Conservation (phyloP, 1,139 yeast genomes). For the Geotrichum cucujoidarum region DNA sequence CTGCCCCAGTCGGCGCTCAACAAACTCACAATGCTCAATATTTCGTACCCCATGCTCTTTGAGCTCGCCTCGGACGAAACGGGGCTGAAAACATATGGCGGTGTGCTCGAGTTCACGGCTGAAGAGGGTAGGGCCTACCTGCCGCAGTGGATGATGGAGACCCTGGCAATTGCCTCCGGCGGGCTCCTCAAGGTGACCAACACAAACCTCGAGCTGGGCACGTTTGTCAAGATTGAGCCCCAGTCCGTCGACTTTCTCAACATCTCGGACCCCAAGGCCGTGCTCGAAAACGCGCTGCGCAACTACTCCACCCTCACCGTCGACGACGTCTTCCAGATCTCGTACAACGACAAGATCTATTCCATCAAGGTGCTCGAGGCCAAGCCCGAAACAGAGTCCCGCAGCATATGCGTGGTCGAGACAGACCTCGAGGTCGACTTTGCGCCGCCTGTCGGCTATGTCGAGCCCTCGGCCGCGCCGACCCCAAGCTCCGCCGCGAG, state of each 20-base stretch:
- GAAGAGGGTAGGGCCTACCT: conserved; percentile 94
- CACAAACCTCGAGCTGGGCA: conserved; percentile 79
- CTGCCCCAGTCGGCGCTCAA: conserved; percentile 90
- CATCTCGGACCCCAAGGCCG: conserved; percentile 94
- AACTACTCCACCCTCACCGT: conserved; percentile 85
- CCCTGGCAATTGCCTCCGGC: conserved; percentile 71
- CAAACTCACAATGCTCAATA: conserved; percentile 80
- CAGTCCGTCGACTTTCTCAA: conserved; percentile 91
- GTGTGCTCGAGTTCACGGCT: conserved; percentile 93
- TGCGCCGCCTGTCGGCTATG: conserved; percentile 98
- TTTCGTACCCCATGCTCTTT: conserved; percentile 94
- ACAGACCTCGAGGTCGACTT: conserved; percentile 96
- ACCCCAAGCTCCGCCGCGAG: conserved; percentile 18
- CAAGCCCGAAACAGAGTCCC: conserved; percentile 62
- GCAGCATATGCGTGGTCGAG: conserved; percentile 88
- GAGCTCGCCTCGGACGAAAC: conserved; percentile 67
- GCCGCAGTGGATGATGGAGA: conserved; percentile 96
- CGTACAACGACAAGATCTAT: conserved; percentile 73
- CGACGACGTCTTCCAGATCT: conserved; percentile 77
- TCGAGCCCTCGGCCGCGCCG: conserved; percentile 48
- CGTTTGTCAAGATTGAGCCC: conserved; percentile 89
- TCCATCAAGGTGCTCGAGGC: conserved; percentile 83
- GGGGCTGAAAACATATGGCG: conserved; percentile 66
- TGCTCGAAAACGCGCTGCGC: conserved; percentile 82
- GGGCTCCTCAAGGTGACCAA: conserved; percentile 63